Percentiles rank a stretch among this genome's conserved stretches.
These are phyloP conservation scores for Solanum etuberosum DNA, from an alignment of 257 asterid genomes.

Conservation along the genomic window DNA sequence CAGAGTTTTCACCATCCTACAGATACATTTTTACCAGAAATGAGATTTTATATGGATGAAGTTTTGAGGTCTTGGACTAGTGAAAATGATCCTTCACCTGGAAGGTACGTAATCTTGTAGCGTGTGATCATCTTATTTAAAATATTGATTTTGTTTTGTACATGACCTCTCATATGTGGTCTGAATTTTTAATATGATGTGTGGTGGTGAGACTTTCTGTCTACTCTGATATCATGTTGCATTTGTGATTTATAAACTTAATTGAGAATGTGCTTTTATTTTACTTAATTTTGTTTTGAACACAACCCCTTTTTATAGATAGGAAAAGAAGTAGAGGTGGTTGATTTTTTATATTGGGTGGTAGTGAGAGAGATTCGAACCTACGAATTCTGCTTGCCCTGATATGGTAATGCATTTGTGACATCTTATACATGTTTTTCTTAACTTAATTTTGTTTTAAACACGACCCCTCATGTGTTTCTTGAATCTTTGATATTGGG, in stretches of 20 bases:
- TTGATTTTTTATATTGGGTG: no score
- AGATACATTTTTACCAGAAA: conserved; percentile 50
- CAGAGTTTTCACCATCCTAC: conserved; percentile 54
- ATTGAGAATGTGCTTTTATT: not conserved
- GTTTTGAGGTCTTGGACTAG: conserved; percentile 49
- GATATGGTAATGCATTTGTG: not conserved
- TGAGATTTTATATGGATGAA: conserved; percentile 32
- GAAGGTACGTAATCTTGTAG: conserved; percentile 5
- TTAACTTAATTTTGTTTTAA: not conserved
- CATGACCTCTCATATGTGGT: not conserved
- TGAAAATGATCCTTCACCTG: conserved; percentile 46
- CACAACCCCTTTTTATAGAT: no score
- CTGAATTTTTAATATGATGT: not conserved
- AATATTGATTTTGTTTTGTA: not conserved
- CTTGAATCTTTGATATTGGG: not conserved
- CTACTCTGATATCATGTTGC: not conserved
- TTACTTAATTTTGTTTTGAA: no score
- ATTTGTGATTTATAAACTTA: not conserved
- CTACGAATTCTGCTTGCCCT: not conserved
- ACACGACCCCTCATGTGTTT: not conserved
- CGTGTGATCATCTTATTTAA: not conserved
- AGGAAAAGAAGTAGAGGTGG: no score
- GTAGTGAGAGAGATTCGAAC: not conserved
- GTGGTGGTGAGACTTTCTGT: not conserved
- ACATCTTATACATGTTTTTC: not conserved